Conservation (phyloP, 257 asterid species). For the Phtheirospermum japonicum region DNA sequence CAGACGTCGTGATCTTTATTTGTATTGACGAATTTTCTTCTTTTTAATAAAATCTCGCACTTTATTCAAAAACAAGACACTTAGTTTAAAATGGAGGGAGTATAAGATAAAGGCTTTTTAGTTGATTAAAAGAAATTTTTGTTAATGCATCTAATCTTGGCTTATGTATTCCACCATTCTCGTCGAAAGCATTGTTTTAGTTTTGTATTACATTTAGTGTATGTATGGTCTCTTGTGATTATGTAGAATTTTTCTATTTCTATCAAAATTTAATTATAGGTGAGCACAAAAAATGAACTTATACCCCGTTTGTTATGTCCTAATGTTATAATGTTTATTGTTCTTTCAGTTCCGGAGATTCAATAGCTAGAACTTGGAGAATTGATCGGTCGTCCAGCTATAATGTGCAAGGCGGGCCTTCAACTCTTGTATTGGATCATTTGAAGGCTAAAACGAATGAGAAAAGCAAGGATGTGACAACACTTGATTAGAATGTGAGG, state of each 20-base stretch:
- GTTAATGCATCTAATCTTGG: neutral
- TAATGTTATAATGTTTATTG: constrained; percentile 3
- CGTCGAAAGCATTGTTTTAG: neutral
- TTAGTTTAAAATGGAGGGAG: too few relatives aligned
- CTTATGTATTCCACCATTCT: neutral
- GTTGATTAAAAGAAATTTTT: neutral
- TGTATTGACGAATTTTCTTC: too few relatives aligned
- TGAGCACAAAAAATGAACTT: neutral
- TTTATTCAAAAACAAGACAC: too few relatives aligned
- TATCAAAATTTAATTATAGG: neutral
- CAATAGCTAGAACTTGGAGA: constrained; percentile 74
- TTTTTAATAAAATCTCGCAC: too few relatives aligned
- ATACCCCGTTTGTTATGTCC: neutral
- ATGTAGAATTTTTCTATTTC: neutral
- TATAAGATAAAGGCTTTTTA: neutral
- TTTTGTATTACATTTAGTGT: too few relatives aligned
- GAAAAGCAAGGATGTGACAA: too few relatives aligned
- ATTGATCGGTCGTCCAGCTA: constrained; percentile 46
- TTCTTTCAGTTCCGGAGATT: constrained; percentile 58
- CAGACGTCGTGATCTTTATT: too few relatives aligned
- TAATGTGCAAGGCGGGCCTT: constrained; percentile 43
- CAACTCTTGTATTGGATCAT: constrained; percentile 53
- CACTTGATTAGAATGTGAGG: constrained; percentile 63
- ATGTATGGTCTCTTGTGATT: neutral
- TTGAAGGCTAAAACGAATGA: too few relatives aligned